These are phyloP conservation scores for Chamaenerion angustifolium DNA, from an alignment of 345 rosid species.

Conservation along the genomic window DNA sequence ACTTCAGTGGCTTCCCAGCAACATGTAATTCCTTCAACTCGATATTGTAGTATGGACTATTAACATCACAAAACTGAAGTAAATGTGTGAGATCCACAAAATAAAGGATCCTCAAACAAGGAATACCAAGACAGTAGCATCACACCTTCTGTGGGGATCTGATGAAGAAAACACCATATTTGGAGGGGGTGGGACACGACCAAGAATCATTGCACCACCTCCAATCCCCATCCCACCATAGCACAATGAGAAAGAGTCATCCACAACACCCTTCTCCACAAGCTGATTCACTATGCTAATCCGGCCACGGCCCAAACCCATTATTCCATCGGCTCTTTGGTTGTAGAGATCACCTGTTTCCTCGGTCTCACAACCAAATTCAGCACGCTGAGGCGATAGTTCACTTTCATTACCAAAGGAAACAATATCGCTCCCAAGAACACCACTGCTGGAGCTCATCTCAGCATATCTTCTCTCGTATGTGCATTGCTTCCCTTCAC, in stretches of 20 bases:
- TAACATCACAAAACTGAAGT: constrained; percentile 89
- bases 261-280: constrained; percentile 56
- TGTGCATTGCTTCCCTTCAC: constrained; percentile 38
- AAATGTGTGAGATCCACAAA: constrained; percentile 59
- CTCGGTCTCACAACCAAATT: constrained; percentile 74
- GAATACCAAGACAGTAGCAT: background rate
- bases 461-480: constrained; percentile 88
- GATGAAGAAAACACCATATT: constrained; percentile 60
- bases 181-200: constrained; percentile 44
- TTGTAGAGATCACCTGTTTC: constrained; percentile 88
- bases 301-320: constrained; percentile 86
- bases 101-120: background rate
- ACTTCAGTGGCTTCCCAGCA: constrained; percentile 64
- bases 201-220: constrained; percentile 97
- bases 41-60: constrained; percentile 96
- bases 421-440: constrained; percentile 63
- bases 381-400: constrained; percentile 61
- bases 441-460: constrained; percentile 76
- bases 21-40: constrained; percentile 81
- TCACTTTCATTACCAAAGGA: constrained; percentile 79
- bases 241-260: constrained; percentile 78
- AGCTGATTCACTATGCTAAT: constrained; percentile 83
- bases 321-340: constrained; percentile 88
- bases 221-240: constrained; percentile 91
- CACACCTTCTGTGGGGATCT: constrained; percentile 67